Conservation (phyloP, 2,329 filamentous ascomycete species). For the Diaporthe humulicola region DNA sequence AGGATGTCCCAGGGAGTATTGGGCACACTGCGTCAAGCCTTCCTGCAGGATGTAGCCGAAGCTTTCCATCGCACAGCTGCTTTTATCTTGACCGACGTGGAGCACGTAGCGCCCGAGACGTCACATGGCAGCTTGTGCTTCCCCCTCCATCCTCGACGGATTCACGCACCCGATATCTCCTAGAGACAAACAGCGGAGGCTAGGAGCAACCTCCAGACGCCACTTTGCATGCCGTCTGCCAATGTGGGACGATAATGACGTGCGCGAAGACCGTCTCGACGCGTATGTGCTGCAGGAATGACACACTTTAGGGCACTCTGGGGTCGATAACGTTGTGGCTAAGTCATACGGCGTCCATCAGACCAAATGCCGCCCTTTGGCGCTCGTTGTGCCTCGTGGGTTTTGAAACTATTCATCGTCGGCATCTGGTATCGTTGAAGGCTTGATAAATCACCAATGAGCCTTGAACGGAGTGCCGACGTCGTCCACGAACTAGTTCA, state of each 20-base stretch:
- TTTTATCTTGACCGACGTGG: slow-evolving; percentile 26
- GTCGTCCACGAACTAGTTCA: not conserved
- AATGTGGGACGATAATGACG: slow-evolving; percentile 20
- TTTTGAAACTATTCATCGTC: not conserved
- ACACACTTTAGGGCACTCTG: not conserved
- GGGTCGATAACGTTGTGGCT: not conserved
- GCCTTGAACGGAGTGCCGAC: not conserved
- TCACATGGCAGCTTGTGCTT: slow-evolving; percentile 18
- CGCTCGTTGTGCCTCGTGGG: slow-evolving; percentile 1
- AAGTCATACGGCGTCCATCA: not conserved
- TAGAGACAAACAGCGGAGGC: not conserved
- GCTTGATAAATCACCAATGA: not conserved
- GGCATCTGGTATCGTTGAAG: not conserved
- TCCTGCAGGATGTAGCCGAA: slow-evolving; percentile 22
- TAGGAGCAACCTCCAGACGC: slow-evolving; percentile 4
- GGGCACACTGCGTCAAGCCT: slow-evolving; percentile 26
- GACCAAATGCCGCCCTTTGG: not conserved
- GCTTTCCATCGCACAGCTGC: not conserved
- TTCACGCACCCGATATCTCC: slow-evolving; percentile 5
- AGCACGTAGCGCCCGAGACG: not conserved
- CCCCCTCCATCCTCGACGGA: not conserved
- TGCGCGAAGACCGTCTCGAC: not conserved
- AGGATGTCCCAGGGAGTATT: slow-evolving; percentile 1
- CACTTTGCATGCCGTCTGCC: not conserved
- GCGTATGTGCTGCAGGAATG: not conserved